phyloP scores from a whole-genome alignment of 768 basidiomycete species.

The Suillus discolor region DNA sequence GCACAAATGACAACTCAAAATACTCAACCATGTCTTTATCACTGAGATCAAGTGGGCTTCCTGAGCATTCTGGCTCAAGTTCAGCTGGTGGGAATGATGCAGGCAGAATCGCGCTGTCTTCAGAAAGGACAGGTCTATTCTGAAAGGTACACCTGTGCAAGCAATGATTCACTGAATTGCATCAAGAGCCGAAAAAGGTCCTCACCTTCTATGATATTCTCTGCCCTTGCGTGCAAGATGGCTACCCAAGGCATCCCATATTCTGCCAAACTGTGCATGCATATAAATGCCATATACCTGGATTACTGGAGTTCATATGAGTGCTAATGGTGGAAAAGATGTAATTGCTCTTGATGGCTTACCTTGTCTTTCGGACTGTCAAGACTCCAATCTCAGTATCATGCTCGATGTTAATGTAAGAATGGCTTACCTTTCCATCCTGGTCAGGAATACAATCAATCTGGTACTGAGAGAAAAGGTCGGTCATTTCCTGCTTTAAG shows the following conservation, averaged over 20 bases:
- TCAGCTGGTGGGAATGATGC: constrained; percentile 50
- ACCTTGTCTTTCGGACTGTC: constrained; percentile 45
- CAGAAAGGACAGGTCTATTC: constrained; percentile 32
- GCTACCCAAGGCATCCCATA: constrained; percentile 49
- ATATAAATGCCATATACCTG: constrained; percentile 54
- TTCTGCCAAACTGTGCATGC: constrained; percentile 46
- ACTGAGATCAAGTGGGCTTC: constrained; percentile 36
- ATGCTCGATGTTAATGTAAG: neutral
- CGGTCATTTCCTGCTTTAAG: neutral
- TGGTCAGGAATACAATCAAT: constrained; percentile 48
- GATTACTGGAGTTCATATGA: constrained; percentile 35
- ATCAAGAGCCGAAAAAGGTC: neutral
- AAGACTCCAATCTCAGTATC: neutral
- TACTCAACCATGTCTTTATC: constrained; percentile 45
- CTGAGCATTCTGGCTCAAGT: constrained; percentile 20
- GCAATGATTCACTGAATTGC: neutral
- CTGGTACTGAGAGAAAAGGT: constrained; percentile 43
- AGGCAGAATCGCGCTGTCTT: constrained; percentile 49
- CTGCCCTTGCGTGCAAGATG: constrained; percentile 46
- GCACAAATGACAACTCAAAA: neutral
- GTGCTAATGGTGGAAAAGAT: neutral
- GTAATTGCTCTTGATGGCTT: neutral
- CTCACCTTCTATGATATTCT: constrained; percentile 57
- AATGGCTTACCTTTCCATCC: constrained; percentile 29
- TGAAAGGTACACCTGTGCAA: constrained; percentile 48